These are phyloP conservation scores for Arabis alpina DNA, from an alignment of 345 rosid genomes.

Conservation along the genomic window DNA sequence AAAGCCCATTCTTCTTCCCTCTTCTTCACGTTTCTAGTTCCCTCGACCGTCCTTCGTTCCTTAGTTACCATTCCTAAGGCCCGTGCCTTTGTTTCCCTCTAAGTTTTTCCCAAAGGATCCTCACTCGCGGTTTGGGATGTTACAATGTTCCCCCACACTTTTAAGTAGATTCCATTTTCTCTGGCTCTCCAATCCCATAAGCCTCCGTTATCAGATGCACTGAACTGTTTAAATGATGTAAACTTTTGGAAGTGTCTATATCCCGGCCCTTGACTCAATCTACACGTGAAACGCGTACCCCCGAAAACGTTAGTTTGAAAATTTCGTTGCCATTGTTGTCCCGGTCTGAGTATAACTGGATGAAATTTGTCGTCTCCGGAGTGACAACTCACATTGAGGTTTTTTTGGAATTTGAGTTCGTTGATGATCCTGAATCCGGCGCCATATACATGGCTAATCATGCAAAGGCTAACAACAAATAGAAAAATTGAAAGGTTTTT, in stretches of 20 bases:
- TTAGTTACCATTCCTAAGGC: too few relatives aligned
- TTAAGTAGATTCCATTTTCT: slow-evolving; percentile 22
- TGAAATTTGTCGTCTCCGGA: neutral
- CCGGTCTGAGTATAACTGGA: neutral
- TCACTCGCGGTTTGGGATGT: too few relatives aligned
- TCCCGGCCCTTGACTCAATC: slow-evolving; percentile 19
- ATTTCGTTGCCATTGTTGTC: neutral
- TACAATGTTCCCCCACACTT: too few relatives aligned
- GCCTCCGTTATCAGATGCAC: neutral
- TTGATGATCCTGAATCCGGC: neutral
- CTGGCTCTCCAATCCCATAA: slow-evolving; percentile 39
- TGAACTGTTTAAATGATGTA: slow-evolving; percentile 6
- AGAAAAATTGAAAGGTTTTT: neutral
- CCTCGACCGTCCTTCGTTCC: too few relatives aligned
- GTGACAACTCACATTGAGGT: neutral
- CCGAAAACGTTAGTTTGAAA: neutral
- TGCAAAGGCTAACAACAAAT: neutral
- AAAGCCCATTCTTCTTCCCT: too few relatives aligned
- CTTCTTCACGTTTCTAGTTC: too few relatives aligned
- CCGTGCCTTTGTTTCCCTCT: too few relatives aligned
- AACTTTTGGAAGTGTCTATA: slow-evolving; percentile 10
- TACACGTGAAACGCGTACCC: slow-evolving; percentile 25
- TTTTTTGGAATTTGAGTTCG: slow-evolving; percentile 24
- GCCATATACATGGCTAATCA: slow-evolving; percentile 22
- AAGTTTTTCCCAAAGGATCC: too few relatives aligned